Evolutionary conservation across 2,329 filamentous ascomycete genomes (phyloP).

Genomic region (Colletotrichum orbiculare): DNA sequence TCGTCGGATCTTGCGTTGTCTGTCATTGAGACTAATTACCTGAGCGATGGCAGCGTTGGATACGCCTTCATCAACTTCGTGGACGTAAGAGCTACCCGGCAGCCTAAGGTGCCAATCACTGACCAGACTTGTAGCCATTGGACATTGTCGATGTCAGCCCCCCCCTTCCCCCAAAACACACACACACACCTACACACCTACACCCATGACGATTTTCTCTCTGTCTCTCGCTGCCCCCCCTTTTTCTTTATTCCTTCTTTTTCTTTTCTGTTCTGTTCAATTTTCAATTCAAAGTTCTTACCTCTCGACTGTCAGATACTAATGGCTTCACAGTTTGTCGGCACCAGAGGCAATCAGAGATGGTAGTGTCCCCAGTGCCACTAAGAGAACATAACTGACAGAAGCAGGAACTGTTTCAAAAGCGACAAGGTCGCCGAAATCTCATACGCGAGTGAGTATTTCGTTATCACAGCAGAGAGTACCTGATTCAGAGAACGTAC

Average conservation of each 20-base stretch:
- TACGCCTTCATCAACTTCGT: slow-evolving; percentile 98
- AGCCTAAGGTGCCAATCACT: slow-evolving; percentile 48
- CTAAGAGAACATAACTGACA: not conserved
- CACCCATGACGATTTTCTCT: too few relatives aligned
- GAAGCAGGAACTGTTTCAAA: slow-evolving; percentile 78
- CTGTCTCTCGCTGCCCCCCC: too few relatives aligned
- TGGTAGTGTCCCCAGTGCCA: slow-evolving; percentile 60
- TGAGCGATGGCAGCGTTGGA: slow-evolving; percentile 73
- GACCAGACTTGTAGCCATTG: slow-evolving; percentile 62
- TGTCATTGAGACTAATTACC: not conserved
- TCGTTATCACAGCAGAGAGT: not conserved
- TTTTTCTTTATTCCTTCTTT: too few relatives aligned
- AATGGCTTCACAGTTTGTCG: slow-evolving; percentile 69
- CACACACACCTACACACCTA: too few relatives aligned
- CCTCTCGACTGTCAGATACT: slow-evolving; percentile 41
- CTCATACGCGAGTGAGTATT: slow-evolving; percentile 87
- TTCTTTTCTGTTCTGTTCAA: too few relatives aligned
- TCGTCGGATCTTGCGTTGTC: not conserved
- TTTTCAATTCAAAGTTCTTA: slow-evolving; percentile 27
- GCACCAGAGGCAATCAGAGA: slow-evolving; percentile 74
- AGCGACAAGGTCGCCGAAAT: slow-evolving; percentile 89
- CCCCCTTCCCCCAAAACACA: too few relatives aligned
- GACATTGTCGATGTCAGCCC: slow-evolving; percentile 75
- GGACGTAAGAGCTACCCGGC: slow-evolving; percentile 65
- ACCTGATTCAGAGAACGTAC: not conserved